Conservation (phyloP, 2,329 filamentous ascomycete genomes). For the Pestalotiopsis sp. region DNA sequence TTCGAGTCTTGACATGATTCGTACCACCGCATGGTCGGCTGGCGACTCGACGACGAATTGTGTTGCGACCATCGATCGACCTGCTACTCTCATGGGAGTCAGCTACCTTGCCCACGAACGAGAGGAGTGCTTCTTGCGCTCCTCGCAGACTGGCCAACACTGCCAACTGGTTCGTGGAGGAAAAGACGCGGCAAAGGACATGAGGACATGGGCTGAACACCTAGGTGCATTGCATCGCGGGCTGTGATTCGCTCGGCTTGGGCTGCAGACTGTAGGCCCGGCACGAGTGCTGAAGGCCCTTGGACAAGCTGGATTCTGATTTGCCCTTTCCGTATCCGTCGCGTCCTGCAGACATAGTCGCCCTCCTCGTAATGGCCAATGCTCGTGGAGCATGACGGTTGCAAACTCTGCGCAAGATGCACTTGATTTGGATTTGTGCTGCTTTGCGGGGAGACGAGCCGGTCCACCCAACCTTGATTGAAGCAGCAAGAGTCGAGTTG, state of each 20-base stretch:
- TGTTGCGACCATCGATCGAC: neutral
- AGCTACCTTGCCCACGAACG: neutral
- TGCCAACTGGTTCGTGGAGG: neutral
- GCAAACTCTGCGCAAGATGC: constrained; percentile 1
- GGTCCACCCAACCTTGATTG: neutral
- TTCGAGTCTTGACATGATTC: too few species aligned
- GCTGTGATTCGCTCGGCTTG: constrained; percentile 6
- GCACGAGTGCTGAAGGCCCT: neutral
- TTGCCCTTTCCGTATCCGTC: constrained; percentile 10
- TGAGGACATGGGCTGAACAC: neutral
- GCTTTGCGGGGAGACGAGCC: too few species aligned
- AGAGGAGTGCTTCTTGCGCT: neutral
- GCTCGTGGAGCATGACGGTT: constrained; percentile 7
- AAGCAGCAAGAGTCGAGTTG: neutral
- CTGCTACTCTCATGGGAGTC: too few species aligned
- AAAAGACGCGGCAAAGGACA: constrained; percentile 1
- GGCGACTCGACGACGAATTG: too few species aligned
- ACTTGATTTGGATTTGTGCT: neutral
- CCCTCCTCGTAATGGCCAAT: constrained; percentile 1
- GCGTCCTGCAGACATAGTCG: constrained; percentile 4
- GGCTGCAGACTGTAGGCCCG: constrained; percentile 11
- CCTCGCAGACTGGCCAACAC: neutral
- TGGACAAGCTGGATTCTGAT: constrained; percentile 14
- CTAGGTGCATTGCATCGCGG: neutral
- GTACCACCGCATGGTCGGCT: too few species aligned